These are phyloP conservation scores for Trichoderma parareesei DNA, from an alignment of 495 filamentous ascomycete species.

Conservation along the genomic window DNA sequence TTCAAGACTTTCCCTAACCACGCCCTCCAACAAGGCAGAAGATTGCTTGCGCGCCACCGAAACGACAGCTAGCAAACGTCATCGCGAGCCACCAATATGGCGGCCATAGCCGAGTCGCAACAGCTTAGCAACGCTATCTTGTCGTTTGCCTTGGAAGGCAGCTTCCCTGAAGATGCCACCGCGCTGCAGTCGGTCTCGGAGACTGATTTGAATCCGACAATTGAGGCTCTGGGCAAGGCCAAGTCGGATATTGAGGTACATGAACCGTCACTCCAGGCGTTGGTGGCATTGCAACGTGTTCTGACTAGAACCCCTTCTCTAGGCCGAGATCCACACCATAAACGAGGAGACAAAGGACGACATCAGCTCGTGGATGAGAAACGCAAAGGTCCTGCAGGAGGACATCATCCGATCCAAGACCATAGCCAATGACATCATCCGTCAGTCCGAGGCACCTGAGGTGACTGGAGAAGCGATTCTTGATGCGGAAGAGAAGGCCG, in stretches of 20 bases:
- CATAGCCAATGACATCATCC: constrained; percentile 66
- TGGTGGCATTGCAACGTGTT: background rate
- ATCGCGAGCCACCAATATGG: constrained; percentile 16
- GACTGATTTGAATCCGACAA: constrained; percentile 50
- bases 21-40: background rate
- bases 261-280: background rate
- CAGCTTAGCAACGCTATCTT: constrained; percentile 58
- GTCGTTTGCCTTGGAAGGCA: constrained; percentile 58
- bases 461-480: constrained; percentile 49
- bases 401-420: constrained; percentile 69
- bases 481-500: constrained; percentile 61
- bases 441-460: constrained; percentile 57
- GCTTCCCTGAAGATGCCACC: constrained; percentile 66
- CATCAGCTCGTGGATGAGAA: constrained; percentile 73
- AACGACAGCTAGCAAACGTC: background rate
- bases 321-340: constrained; percentile 63
- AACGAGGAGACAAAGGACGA: constrained; percentile 69
- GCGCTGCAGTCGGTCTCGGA: constrained; percentile 50
- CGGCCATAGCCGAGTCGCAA: constrained; percentile 18
- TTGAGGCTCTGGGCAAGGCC: constrained; percentile 56
- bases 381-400: constrained; percentile 72
- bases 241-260: constrained; percentile 62
- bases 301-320: constrained; percentile 10
- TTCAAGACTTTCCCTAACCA: background rate
- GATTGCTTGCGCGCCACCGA: background rate